Evolutionary conservation across 352 stramenopile genomes (phyloP).

Genomic region (Pythium graminicola): DNA sequence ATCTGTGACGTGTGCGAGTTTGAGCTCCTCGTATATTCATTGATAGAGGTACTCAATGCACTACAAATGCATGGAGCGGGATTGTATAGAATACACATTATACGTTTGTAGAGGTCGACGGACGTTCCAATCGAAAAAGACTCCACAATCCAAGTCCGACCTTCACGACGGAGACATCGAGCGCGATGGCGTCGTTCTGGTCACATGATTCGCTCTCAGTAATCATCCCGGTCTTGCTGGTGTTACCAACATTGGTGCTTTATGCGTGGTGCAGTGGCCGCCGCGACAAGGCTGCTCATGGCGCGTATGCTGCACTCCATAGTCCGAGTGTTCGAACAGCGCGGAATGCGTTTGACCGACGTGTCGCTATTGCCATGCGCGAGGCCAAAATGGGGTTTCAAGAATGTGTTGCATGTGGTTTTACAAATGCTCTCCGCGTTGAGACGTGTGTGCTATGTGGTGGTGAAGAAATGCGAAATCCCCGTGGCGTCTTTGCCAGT

Average conservation of each 20-base stretch:
- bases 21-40: neutral
- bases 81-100: neutral
- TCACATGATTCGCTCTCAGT: conserved; percentile 5
- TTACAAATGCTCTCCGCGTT: conserved; percentile 8
- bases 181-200: neutral
- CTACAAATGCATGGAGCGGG: neutral
- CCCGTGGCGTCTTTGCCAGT: neutral
- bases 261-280: conserved; percentile 9
- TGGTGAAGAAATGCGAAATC: neutral
- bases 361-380: conserved; percentile 10
- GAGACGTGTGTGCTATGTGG: conserved; percentile 8
- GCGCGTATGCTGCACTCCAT: conserved; percentile 13
- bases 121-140: too few relatives aligned
- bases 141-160: too few relatives aligned
- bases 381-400: conserved; percentile 9
- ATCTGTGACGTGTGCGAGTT: too few relatives aligned
- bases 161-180: too few relatives aligned
- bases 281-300: conserved; percentile 4
- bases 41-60: neutral
- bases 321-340: conserved; percentile 13
- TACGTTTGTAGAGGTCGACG: too few relatives aligned
- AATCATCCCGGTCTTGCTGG: conserved; percentile 1
- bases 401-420: conserved; percentile 3
- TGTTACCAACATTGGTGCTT: neutral
- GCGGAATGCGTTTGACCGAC: conserved; percentile 11